These are phyloP conservation scores for Fusarium bulbicola DNA, from an alignment of 2,329 filamentous ascomycete species.

Conservation along the genomic window DNA sequence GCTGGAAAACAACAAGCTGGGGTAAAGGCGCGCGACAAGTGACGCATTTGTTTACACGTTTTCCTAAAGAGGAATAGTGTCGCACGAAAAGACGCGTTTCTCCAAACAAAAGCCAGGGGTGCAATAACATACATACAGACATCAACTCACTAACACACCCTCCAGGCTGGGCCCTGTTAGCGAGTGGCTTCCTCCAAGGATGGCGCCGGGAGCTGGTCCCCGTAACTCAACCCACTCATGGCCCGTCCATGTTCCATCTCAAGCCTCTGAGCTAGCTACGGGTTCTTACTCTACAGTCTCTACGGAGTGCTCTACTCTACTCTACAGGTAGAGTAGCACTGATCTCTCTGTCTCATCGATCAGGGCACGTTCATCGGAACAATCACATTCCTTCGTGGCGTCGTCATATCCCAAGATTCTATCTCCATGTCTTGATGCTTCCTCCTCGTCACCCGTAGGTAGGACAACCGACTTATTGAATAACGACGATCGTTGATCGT, in stretches of 20 bases:
- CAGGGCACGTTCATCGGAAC: slow-evolving; percentile 30
- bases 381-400: slow-evolving; percentile 39
- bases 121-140: slow-evolving; percentile 10
- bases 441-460: slow-evolving; percentile 15
- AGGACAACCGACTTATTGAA: slow-evolving; percentile 20
- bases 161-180: slow-evolving; percentile 17
- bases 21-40: slow-evolving; percentile 37
- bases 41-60: slow-evolving; percentile 52
- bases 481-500: slow-evolving; percentile 23
- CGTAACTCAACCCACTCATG: slow-evolving; percentile 26
- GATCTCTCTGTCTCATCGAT: slow-evolving; percentile 33
- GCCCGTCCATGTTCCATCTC: slow-evolving; percentile 22
- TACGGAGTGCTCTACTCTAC: neutral
- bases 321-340: slow-evolving; percentile 7
- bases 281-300: neutral
- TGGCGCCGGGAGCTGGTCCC: slow-evolving; percentile 37
- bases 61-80: slow-evolving; percentile 43
- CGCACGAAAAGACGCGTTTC: slow-evolving; percentile 48
- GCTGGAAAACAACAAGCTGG: slow-evolving; percentile 30
- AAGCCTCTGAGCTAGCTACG: slow-evolving; percentile 15
- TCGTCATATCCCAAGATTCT: slow-evolving; percentile 14
- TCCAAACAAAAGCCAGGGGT: slow-evolving; percentile 34
- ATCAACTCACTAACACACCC: slow-evolving; percentile 16
- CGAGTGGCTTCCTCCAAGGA: slow-evolving; percentile 28
- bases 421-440: slow-evolving; percentile 4